Evolutionary conservation across 2,329 filamentous ascomycete genomes (phyloP).

Genomic region (Anthostomella pinea): DNA sequence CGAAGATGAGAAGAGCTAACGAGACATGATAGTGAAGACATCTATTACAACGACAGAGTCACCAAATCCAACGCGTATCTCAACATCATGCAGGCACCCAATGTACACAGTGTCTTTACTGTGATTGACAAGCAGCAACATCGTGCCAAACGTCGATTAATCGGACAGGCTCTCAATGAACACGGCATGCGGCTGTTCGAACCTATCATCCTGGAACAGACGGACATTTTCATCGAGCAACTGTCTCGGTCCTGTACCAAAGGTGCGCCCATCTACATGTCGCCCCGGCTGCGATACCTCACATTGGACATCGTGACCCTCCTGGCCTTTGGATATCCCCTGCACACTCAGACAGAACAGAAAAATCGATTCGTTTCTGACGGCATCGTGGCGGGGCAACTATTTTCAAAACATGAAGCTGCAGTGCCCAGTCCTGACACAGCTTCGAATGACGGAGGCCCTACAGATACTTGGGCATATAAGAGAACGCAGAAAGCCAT

Average conservation of each 20-base stretch:
- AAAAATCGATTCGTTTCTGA: background rate
- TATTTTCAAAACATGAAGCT: conserved; percentile 1
- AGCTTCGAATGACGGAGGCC: background rate
- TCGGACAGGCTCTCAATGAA: background rate
- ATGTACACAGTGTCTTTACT: conserved; percentile 12
- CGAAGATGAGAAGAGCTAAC: background rate
- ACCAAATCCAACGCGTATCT: conserved; percentile 16
- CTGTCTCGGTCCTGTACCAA: background rate
- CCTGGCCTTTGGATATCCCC: background rate
- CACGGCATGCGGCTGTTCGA: background rate
- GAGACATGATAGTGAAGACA: no score
- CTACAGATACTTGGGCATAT: background rate
- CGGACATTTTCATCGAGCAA: background rate
- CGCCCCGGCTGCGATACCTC: background rate
- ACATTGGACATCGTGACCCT: background rate
- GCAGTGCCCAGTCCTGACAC: background rate
- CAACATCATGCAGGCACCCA: conserved; percentile 11
- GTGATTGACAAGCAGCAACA: conserved; percentile 15
- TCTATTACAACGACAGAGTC: conserved; percentile 16
- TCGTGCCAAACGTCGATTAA: conserved; percentile 12
- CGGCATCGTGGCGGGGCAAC: background rate
- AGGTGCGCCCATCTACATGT: background rate
- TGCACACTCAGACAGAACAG: background rate
- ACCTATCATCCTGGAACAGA: background rate
- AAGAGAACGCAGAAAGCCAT: background rate